These are phyloP conservation scores for Paxillus involutus DNA, from an alignment of 768 basidiomycete species.

Conservation along the genomic window DNA sequence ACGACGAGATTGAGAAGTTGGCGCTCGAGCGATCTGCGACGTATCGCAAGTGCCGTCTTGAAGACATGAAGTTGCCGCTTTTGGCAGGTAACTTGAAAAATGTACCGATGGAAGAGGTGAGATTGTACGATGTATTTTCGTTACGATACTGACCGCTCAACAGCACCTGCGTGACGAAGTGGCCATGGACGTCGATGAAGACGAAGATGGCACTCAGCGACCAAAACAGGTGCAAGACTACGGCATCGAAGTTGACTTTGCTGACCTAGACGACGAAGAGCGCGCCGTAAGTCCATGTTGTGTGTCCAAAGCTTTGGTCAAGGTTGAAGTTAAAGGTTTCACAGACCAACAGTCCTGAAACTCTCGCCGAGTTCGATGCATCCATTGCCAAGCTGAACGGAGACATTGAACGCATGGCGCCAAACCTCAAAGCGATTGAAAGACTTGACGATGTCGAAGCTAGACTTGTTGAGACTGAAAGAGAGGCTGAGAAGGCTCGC, in stretches of 20 bases:
- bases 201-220: conserved; percentile 77
- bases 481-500: conserved; percentile 88
- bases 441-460: conserved; percentile 82
- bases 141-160: conserved; percentile 6
- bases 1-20: conserved; percentile 89
- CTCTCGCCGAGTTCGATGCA: conserved; percentile 71
- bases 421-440: conserved; percentile 96
- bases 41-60: conserved; percentile 91
- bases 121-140: conserved; percentile 5
- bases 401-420: conserved; percentile 92
- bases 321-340: not conserved
- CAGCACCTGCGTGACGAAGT: conserved; percentile 83
- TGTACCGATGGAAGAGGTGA: conserved; percentile 94
- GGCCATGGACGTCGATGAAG: conserved; percentile 90
- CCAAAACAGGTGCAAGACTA: conserved; percentile 75
- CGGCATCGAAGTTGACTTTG: conserved; percentile 89
- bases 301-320: not conserved
- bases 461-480: conserved; percentile 86
- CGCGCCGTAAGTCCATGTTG: conserved; percentile 48
- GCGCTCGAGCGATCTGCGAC: conserved; percentile 81
- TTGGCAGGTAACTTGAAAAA: conserved; percentile 72
- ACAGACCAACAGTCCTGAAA: conserved; percentile 62
- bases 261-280: conserved; percentile 70
- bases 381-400: conserved; percentile 64
- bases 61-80: conserved; percentile 86